Evolutionary conservation across 192 early-diverging fungal genomes (phyloP), one percentile per base, ranked within the genome.

Genomic region (Bifiguratus adelaidae): DNA sequence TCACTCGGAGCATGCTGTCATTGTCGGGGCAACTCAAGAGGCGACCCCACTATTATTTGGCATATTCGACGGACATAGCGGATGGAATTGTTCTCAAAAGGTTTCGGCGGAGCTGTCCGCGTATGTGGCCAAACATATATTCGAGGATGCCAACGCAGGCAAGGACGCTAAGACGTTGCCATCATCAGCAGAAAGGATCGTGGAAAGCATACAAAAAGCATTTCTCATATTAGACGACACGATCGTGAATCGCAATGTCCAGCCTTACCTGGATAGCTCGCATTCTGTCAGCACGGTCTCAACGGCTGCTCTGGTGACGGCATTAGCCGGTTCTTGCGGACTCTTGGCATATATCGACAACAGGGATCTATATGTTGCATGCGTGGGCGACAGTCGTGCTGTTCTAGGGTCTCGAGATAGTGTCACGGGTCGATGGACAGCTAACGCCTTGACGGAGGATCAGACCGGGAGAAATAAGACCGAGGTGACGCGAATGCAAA

Each of bases 391-490:
- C 41, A 70, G 66, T 22, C 61, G 76, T 18, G 73, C 73, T 3
- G 62, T 75, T 8, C 20, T 76, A 48, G 71, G 63, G 55, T 43
- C 8, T 19, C 16, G 25, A 9, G 7, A 11, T 18, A 11, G 16
- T 12, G n/a, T 13, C 9, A 41, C 3, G 7, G 70, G 56, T 27
- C 22, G 35, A 44, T 81, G 74, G 71, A 62, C 55, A 43, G 71
- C 73, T 0, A 52, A 74, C 13, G 61, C 67, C 18, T 60, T 90
- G 32, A 78, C 77, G 19, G 55, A 68, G 20, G 81, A 88, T 56
- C 78, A 82, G 42, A 83, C 72, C 16, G 70, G 70, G 6, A 45
- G 56, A 9, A 83, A 73, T 44, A 50, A 48, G 30, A 51, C 36
- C 13, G 81, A 85, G 55, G 29, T 69, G 20, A 60, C 59, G 44